phyloP scores from a whole-genome alignment of 1,284 basidiomycete species.

The Rhodotorula sp. region DNA sequence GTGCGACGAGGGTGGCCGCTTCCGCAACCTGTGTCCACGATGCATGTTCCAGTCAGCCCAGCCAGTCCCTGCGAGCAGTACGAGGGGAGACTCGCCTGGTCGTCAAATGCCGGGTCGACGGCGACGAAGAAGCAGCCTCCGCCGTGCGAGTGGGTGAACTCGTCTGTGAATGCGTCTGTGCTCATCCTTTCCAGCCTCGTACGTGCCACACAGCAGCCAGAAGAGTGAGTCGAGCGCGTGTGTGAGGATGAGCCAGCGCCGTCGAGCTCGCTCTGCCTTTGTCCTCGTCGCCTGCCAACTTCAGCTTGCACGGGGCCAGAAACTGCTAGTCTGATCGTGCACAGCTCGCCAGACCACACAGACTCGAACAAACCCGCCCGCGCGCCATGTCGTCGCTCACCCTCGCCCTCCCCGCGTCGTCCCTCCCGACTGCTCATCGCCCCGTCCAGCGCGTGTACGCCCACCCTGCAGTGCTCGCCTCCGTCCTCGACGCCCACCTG shows the following conservation, averaged over 20 bases:
- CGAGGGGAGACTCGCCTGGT: slow-evolving; percentile 17
- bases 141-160: slow-evolving; percentile 29
- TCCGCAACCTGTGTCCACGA: slow-evolving; percentile 18
- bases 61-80: not conserved
- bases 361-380: not conserved
- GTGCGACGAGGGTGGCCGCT: slow-evolving; percentile 23
- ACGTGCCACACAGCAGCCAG: not conserved
- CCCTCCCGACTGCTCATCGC: slow-evolving; percentile 7
- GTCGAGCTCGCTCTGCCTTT: not conserved
- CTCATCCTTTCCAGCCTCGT: slow-evolving; percentile 2
- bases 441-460: slow-evolving; percentile 60
- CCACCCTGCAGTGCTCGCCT: slow-evolving; percentile 89
- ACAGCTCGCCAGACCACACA: no score
- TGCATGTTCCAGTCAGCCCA: not conserved
- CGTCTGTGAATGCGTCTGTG: slow-evolving; percentile 31
- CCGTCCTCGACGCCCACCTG: slow-evolving; percentile 95
- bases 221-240: no score
- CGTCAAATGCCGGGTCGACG: slow-evolving; percentile 34
- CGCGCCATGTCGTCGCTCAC: slow-evolving; percentile 12
- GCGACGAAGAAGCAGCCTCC: slow-evolving; percentile 35
- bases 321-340: no score
- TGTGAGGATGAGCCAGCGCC: no score
- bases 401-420: slow-evolving; percentile 22
- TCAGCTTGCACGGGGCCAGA: no score
- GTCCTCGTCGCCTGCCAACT: no score